Evolutionary conservation across 805 yeast species (phyloP).

Genomic region (Cyberlindnera amylophila): DNA sequence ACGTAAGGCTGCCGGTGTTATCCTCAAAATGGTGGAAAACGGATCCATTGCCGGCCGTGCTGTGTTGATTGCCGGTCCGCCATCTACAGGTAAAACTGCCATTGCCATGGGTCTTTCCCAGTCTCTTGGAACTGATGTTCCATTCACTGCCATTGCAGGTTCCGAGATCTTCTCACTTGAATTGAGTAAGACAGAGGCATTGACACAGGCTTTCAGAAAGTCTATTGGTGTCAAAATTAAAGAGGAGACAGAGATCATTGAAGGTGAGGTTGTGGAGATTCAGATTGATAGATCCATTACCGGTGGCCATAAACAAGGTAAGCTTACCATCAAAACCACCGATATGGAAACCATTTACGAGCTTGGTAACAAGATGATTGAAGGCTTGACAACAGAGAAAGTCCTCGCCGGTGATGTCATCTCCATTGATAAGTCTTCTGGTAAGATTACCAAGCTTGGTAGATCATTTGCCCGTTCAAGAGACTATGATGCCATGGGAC

Average conservation of each 20-base stretch:
- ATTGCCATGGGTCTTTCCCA: slow-evolving; percentile 91
- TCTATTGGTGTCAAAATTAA: slow-evolving; percentile 93
- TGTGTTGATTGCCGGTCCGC: slow-evolving; percentile 94
- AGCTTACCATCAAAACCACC: slow-evolving; percentile 93
- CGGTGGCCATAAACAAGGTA: slow-evolving; percentile 98
- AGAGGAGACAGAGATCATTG: slow-evolving; percentile 95
- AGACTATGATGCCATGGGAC: slow-evolving; percentile 98
- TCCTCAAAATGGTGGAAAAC: slow-evolving; percentile 87
- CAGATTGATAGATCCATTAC: slow-evolving; percentile 90
- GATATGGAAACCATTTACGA: slow-evolving; percentile 99
- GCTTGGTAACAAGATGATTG: slow-evolving; percentile 90
- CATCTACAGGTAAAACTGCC: slow-evolving; percentile 98
- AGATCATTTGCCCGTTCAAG: slow-evolving; percentile 94
- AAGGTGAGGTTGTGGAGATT: slow-evolving; percentile 98
- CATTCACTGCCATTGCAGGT: slow-evolving; percentile 93
- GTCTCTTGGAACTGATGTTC: slow-evolving; percentile 66
- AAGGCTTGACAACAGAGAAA: slow-evolving; percentile 89
- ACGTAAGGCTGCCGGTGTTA: slow-evolving; percentile 92
- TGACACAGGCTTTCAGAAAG: slow-evolving; percentile 94
- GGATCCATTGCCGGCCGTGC: slow-evolving; percentile 97
- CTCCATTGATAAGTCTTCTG: slow-evolving; percentile 91
- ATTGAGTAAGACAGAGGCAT: slow-evolving; percentile 90
- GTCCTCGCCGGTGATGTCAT: slow-evolving; percentile 96
- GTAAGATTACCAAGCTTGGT: slow-evolving; percentile 90
- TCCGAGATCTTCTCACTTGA: slow-evolving; percentile 91